Evolutionary conservation across 192 early-diverging fungal species (phyloP), one percentile per base, ranked within the genome.

Genomic region (Phycomyces nitens): DNA sequence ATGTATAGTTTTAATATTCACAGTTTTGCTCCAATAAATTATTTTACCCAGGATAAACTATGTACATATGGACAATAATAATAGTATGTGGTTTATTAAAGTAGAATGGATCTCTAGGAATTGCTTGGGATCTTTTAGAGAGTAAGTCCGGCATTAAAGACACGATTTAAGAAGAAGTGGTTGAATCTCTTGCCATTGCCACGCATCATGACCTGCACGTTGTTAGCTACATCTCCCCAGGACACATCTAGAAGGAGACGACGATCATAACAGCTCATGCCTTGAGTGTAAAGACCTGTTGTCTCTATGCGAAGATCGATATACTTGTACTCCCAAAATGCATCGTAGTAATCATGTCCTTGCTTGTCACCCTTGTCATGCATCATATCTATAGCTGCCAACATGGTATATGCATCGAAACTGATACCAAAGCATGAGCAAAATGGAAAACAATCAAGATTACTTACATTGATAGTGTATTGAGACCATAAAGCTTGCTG

Each of bases 301-400:
- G 64, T 44, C 56, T 82, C 81, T 20, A 82, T 70, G 18, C 72
- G 67, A 47, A 82, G 62, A 29, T 82, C 81, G 20, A 68, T 56
- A 50, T 69, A 72, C 43, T 79, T 52, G 15, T 65, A 56, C 5
- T 39, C 49, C 80, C 80, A 82, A 14, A 66, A 60, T 14, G 52
- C 52, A 20, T 60, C 70, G 1, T 42, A 50, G 0, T 27, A 21
- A 20, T 29, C 57, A 50, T 55, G 20, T 27, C 62, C 56, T 9
- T 67, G 18, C 0, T 41, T 56, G 5, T 68, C 43, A 10, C 71
- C 69, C 18, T 53, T 53, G 39, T 71, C 72, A 38, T 62, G 38
- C 49, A 70, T 58, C 34, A 78, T 56, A 23, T 82, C 76, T 0
- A 78, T 65, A 22, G 72, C 65, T 44, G 72, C 65, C 21, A 70